A percentile compares a stretch with the other conserved stretches of the same genome.
Evolutionary conservation across 345 rosid genomes (phyloP).

Genomic region (Lepidium didymum): DNA sequence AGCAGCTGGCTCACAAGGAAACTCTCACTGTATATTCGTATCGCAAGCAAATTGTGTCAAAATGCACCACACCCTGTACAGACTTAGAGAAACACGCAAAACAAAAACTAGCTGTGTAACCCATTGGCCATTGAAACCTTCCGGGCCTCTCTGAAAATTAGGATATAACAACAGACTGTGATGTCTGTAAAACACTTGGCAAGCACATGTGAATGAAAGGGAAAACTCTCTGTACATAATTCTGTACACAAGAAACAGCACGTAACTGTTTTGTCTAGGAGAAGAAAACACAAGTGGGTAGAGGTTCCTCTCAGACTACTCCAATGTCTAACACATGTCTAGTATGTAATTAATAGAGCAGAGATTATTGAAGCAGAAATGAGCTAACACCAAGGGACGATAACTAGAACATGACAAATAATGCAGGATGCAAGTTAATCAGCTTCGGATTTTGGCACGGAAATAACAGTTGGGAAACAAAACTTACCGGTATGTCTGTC

Average conservation of each 20-base stretch:
- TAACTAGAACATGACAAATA: not conserved
- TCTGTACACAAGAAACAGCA: slow-evolving; percentile 13
- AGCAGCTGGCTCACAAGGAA: slow-evolving; percentile 15
- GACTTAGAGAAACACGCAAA: slow-evolving; percentile 9
- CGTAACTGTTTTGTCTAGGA: slow-evolving; percentile 10
- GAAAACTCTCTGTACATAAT: slow-evolving; percentile 17
- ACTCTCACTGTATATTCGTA: not conserved
- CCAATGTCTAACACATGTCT: slow-evolving; percentile 21
- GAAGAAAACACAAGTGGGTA: slow-evolving; percentile 16
- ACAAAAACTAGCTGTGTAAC: slow-evolving; percentile 24
- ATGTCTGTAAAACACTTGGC: slow-evolving; percentile 27
- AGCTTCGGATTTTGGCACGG: not conserved
- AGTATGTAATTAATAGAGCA: not conserved
- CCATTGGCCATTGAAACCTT: slow-evolving; percentile 26
- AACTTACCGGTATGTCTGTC: slow-evolving; percentile 66
- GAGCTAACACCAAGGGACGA: slow-evolving; percentile 3
- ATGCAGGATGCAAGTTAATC: not conserved
- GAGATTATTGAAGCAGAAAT: not conserved
- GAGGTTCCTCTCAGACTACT: slow-evolving; percentile 16
- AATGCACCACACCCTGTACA: not conserved
- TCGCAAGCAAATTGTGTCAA: not conserved
- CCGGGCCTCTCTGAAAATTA: slow-evolving; percentile 37
- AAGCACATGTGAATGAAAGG: slow-evolving; percentile 29
- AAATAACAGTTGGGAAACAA: slow-evolving; percentile 1
- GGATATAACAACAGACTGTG: slow-evolving; percentile 31